phyloP scores from a whole-genome alignment of 1,284 basidiomycete species.

The Fistulina hepatica region DNA sequence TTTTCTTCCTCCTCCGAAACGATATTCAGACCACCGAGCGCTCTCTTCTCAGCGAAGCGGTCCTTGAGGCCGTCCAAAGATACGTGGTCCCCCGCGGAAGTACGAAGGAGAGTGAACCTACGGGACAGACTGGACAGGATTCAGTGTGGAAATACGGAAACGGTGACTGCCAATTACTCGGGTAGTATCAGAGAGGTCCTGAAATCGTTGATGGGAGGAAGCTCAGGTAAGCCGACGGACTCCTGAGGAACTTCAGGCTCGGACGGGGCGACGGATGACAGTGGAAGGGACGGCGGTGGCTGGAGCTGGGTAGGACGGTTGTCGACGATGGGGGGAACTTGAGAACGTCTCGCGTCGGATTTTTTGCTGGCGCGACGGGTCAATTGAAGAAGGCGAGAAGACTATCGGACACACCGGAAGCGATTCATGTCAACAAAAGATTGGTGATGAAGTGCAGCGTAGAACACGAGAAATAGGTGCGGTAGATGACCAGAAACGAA shows the following conservation, averaged over 20 bases:
- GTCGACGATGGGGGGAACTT: conserved; percentile 24
- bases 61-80: conserved; percentile 50
- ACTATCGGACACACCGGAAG: too few species aligned
- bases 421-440: too few species aligned
- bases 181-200: conserved; percentile 73
- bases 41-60: conserved; percentile 65
- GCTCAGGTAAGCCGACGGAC: conserved; percentile 34
- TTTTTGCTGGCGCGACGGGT: conserved; percentile 38
- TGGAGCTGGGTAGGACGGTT: conserved; percentile 22
- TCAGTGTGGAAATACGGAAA: conserved; percentile 12
- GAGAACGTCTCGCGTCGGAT: conserved; percentile 49
- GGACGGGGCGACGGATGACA: too few species aligned
- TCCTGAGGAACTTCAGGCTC: conserved; percentile 2
- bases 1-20: conserved; percentile 73
- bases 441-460: too few species aligned
- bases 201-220: conserved; percentile 64
- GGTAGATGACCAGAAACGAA: too few species aligned
- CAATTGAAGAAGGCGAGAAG: conserved; percentile 15
- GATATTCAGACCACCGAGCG: conserved; percentile 50
- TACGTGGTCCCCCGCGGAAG: conserved; percentile 50
- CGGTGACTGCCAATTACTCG: conserved; percentile 43
- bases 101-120: conserved; percentile 67
- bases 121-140: conserved; percentile 50
- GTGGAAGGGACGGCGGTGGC: conserved; percentile 20
- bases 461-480: too few species aligned